Conservation (phyloP, 2,329 filamentous ascomycete genomes). For the Didymella glomerata region DNA sequence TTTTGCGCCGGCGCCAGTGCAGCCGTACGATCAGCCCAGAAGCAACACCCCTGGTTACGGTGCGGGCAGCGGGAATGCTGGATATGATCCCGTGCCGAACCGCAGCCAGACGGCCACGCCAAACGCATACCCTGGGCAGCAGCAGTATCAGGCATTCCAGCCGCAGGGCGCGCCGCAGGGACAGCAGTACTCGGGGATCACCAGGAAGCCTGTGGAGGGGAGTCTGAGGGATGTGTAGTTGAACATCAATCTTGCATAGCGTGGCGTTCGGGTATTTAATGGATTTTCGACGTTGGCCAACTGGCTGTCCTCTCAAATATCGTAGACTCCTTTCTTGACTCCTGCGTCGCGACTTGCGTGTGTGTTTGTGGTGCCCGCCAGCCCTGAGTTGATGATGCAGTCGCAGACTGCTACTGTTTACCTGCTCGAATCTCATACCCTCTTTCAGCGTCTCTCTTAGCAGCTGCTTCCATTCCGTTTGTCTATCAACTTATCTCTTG, state of each 20-base stretch:
- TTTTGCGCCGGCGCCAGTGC: not conserved
- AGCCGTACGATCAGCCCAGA: slow-evolving; percentile 5
- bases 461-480: not conserved
- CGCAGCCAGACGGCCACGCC: slow-evolving; percentile 6
- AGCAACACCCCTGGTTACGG: slow-evolving; percentile 5
- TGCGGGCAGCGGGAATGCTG: not conserved
- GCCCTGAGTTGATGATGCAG: not conserved
- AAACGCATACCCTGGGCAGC: slow-evolving; percentile 26
- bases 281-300: not conserved
- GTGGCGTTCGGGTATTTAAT: slow-evolving; percentile 5
- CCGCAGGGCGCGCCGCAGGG: slow-evolving; percentile 11
- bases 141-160: slow-evolving; percentile 26
- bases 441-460: not conserved
- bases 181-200: slow-evolving; percentile 18
- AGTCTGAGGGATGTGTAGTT: slow-evolving; percentile 30
- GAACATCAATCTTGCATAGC: not conserved
- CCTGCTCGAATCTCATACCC: not conserved
- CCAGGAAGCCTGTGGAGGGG: slow-evolving; percentile 30
- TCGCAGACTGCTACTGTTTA: not conserved
- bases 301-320: not conserved
- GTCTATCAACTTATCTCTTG: too few species aligned
- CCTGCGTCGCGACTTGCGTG: not conserved
- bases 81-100: slow-evolving; percentile 3
- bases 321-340: not conserved
- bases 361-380: not conserved